A percentile compares a stretch with the other conserved stretches of the same genome.
Conservation (phyloP, 345 rosid genomes). For the Cardamine resedifolia region DNA sequence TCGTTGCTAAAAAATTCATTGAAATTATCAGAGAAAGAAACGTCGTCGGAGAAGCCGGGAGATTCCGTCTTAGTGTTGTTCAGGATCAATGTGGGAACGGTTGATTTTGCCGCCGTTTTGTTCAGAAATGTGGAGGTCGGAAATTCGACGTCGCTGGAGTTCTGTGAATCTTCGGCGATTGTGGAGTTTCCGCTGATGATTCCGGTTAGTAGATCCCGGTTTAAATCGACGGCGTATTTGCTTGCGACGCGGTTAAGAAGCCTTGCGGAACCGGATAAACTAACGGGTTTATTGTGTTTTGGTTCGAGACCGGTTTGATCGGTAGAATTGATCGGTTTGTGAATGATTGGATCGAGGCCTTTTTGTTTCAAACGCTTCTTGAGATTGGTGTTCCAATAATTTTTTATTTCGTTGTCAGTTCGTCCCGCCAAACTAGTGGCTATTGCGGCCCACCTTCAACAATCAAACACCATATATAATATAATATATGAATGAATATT, state of each 20-base stretch:
- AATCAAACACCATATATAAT: background rate
- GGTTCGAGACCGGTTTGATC: background rate
- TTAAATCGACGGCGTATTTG: constrained; percentile 20
- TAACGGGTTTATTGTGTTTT: background rate
- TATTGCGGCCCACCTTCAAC: constrained; percentile 54
- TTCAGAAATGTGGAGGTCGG: constrained; percentile 15
- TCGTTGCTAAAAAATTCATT: constrained; percentile 18
- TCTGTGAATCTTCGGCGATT: constrained; percentile 15
- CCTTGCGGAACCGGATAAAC: constrained; percentile 25
- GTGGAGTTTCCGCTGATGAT: constrained; percentile 26
- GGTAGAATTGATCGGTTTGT: constrained; percentile 35
- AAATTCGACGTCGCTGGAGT: background rate
- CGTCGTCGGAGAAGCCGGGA: constrained; percentile 17
- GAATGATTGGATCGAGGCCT: constrained; percentile 50
- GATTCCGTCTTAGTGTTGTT: background rate
- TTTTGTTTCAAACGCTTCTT: constrained; percentile 45
- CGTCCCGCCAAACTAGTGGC: constrained; percentile 47
- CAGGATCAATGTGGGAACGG: background rate
- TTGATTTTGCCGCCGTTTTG: background rate
- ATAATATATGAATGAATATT: no score
- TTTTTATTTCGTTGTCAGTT: constrained; percentile 63
- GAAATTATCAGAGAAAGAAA: constrained; percentile 10
- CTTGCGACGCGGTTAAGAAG: constrained; percentile 38
- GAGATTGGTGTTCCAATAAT: constrained; percentile 60
- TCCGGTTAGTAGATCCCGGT: constrained; percentile 33